Evolutionary conservation across 2,329 filamentous ascomycete species (phyloP).

Genomic region (Rhinocladiella mackenziei): DNA sequence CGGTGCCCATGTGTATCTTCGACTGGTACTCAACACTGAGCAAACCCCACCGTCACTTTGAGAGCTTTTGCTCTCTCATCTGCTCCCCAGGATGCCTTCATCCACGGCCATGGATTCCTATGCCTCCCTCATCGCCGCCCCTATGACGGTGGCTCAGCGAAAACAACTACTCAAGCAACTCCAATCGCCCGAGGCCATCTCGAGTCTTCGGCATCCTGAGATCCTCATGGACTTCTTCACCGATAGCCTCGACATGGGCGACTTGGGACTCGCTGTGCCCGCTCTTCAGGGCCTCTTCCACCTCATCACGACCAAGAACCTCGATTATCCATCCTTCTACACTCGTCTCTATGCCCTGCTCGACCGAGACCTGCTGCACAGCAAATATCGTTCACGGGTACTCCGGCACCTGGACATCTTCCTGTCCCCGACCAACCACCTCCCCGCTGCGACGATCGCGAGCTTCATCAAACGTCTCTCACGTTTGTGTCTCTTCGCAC

Average conservation of each 20-base stretch:
- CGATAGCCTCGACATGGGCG: constrained; percentile 84
- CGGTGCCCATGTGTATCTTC: no score
- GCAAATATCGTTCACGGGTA: constrained; percentile 88
- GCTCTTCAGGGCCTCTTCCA: constrained; percentile 93
- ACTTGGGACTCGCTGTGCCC: constrained; percentile 72
- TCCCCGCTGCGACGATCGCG: constrained; percentile 83
- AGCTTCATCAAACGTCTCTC: constrained; percentile 95
- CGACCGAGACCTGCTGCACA: constrained; percentile 80
- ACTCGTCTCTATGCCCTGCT: constrained; percentile 88
- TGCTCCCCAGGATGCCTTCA: constrained; percentile 18
- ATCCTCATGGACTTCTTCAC: constrained; percentile 93
- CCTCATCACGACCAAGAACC: constrained; percentile 85
- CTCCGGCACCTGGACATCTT: constrained; percentile 91
- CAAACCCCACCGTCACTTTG: constrained; percentile 2
- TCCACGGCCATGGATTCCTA: constrained; percentile 25
- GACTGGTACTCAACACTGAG: no score
- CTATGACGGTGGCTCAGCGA: constrained; percentile 66
- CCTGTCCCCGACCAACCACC: constrained; percentile 74
- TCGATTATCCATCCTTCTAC: constrained; percentile 96
- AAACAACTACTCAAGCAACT: constrained; percentile 65
- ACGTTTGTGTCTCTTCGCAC: constrained; percentile 77
- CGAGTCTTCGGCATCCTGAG: constrained; percentile 75
- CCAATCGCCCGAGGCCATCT: constrained; percentile 42
- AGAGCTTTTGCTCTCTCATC: constrained; percentile 6
- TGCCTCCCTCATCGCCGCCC: constrained; percentile 21